These are phyloP conservation scores for Lanzia echinophila DNA, from an alignment of 2,329 filamentous ascomycete species.

Conservation along the genomic window DNA sequence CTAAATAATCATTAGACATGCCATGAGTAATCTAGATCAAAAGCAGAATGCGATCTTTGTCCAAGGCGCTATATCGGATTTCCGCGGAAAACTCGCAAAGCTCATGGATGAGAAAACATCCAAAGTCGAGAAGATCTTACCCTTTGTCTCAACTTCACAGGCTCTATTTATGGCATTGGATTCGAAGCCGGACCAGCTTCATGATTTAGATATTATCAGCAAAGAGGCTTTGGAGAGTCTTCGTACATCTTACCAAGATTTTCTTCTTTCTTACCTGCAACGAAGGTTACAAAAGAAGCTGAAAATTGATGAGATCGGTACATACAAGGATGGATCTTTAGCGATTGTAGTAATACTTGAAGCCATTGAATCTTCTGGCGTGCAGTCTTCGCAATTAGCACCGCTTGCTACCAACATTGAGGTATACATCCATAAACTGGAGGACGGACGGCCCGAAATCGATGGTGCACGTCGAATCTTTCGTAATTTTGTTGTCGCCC, in stretches of 20 bases:
- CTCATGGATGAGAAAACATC: slow-evolving; percentile 18
- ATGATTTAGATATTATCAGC: slow-evolving; percentile 20
- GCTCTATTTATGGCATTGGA: slow-evolving; percentile 16
- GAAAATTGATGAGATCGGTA: slow-evolving; percentile 9
- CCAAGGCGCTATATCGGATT: slow-evolving; percentile 17
- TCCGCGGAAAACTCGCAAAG: slow-evolving; percentile 21
- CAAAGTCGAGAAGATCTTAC: slow-evolving; percentile 15
- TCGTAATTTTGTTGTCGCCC: slow-evolving; percentile 18
- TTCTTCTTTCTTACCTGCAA: slow-evolving; percentile 20
- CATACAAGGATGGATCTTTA: slow-evolving; percentile 12
- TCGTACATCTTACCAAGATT: slow-evolving; percentile 14
- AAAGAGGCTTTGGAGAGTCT: slow-evolving; percentile 14
- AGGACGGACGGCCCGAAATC: slow-evolving; percentile 12
- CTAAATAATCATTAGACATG: slow-evolving; percentile 18
- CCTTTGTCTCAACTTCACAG: slow-evolving; percentile 20
- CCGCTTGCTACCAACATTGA: slow-evolving; percentile 13
- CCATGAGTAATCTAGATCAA: slow-evolving; percentile 25
- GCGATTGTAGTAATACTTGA: slow-evolving; percentile 19
- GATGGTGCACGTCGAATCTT: slow-evolving; percentile 12
- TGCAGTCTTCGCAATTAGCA: slow-evolving; percentile 14
- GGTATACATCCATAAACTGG: slow-evolving; percentile 8
- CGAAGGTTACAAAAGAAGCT: slow-evolving; percentile 13
- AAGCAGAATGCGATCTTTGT: slow-evolving; percentile 23
- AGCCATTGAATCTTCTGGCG: slow-evolving; percentile 18
- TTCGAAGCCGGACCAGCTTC: slow-evolving; percentile 13